Evolutionary conservation across 2,329 filamentous ascomycete genomes (phyloP).

Genomic region (Ophiocordyceps australis): DNA sequence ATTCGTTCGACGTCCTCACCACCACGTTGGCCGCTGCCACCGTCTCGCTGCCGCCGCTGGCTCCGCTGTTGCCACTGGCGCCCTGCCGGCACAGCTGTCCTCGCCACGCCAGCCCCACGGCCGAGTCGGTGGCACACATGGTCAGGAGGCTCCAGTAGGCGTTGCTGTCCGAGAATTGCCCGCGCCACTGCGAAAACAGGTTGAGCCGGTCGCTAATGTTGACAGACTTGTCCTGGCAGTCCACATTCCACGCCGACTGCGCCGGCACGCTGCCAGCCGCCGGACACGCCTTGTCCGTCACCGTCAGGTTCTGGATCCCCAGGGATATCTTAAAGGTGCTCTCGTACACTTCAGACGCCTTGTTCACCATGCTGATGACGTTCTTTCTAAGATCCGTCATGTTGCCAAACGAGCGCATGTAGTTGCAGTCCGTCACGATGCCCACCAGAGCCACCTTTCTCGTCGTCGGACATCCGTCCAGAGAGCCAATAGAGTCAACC

Average conservation of each 20-base stretch:
- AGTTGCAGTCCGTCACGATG: slow-evolving; percentile 84
- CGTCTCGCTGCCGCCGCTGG: slow-evolving; percentile 41
- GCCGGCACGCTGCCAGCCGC: slow-evolving; percentile 42
- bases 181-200: slow-evolving; percentile 78
- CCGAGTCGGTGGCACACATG: slow-evolving; percentile 62
- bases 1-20: slow-evolving; percentile 64
- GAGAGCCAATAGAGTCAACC: slow-evolving; percentile 58
- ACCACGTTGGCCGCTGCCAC: slow-evolving; percentile 83
- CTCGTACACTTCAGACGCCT: slow-evolving; percentile 77
- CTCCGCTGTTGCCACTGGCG: slow-evolving; percentile 30
- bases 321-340: slow-evolving; percentile 87
- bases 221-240: slow-evolving; percentile 41
- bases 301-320: slow-evolving; percentile 69
- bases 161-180: slow-evolving; percentile 57
- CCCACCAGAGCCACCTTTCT: slow-evolving; percentile 83
- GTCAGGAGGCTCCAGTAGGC: slow-evolving; percentile 88
- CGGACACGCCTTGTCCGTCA: slow-evolving; percentile 61
- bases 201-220: slow-evolving; percentile 66
- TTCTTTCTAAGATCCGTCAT: slow-evolving; percentile 46
- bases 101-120: slow-evolving; percentile 85
- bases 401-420: slow-evolving; percentile 53
- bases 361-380: slow-evolving; percentile 69
- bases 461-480: slow-evolving; percentile 72
- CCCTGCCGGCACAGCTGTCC: slow-evolving; percentile 61
- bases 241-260: slow-evolving; percentile 68